Conservation (phyloP, 2,329 filamentous ascomycete species). For the Calonectria pteridis region DNA sequence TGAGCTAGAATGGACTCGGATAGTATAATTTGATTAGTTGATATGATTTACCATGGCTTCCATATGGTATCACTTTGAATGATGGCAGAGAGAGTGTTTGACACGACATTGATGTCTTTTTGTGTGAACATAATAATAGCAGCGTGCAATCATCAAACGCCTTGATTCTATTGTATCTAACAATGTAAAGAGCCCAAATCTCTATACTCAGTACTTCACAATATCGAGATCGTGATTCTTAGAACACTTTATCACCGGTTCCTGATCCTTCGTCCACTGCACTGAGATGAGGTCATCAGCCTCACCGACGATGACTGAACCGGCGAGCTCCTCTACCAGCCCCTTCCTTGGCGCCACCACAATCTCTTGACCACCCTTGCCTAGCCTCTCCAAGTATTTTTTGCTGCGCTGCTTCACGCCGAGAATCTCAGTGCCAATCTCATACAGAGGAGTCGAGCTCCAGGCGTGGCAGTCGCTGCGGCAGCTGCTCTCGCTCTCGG, state of each 20-base stretch:
- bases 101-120: no score
- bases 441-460: constrained; percentile 18
- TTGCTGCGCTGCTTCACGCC: constrained; percentile 13
- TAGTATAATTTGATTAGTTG: neutral
- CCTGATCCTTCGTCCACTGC: neutral
- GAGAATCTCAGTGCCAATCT: constrained; percentile 10
- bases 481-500: constrained; percentile 23
- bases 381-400: constrained; percentile 10
- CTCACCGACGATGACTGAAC: constrained; percentile 5
- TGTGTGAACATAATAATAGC: neutral
- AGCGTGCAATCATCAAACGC: neutral
- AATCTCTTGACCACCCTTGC: neutral
- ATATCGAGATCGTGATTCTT: neutral
- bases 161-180: neutral
- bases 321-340: neutral
- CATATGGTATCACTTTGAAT: neutral
- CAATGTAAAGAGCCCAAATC: neutral
- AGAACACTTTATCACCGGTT: neutral
- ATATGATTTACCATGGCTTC: neutral
- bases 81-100: no score
- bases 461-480: constrained; percentile 20
- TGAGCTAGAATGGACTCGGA: neutral
- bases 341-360: constrained; percentile 5
- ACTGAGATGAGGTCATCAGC: neutral
- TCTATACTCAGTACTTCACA: neutral